These are phyloP conservation scores for Calonectria hawksworthii DNA, from an alignment of 2,329 filamentous ascomycete species.

Conservation along the genomic window DNA sequence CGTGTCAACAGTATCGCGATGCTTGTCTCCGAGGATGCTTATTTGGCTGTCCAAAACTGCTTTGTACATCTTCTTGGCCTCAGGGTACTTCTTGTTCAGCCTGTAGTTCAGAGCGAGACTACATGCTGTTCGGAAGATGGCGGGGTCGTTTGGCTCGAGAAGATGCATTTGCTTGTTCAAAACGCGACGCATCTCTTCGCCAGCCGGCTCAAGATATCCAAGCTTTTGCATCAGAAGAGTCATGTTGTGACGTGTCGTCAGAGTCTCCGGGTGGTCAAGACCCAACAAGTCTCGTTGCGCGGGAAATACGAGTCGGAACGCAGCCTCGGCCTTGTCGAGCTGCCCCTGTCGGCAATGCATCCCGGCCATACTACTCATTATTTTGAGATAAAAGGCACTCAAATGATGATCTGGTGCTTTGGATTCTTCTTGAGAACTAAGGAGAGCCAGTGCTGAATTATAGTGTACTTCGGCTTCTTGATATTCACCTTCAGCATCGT, in stretches of 20 bases:
- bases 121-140: background rate
- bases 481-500: background rate
- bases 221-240: constrained; percentile 1
- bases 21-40: background rate
- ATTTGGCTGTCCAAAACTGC: background rate
- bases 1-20: background rate
- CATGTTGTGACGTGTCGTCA: constrained; percentile 19
- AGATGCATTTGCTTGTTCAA: background rate
- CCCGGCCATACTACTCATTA: background rate
- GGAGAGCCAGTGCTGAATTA: background rate
- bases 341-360: constrained; percentile 9
- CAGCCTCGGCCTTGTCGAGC: constrained; percentile 7
- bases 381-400: constrained; percentile 4
- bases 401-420: background rate
- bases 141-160: background rate
- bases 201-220: background rate
- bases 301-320: constrained; percentile 1
- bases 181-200: constrained; percentile 2
- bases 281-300: background rate
- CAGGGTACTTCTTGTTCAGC: background rate
- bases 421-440: background rate
- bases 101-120: constrained; percentile 12
- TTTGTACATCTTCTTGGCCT: background rate
- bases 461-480: constrained; percentile 10
- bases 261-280: constrained; percentile 17